Base-by-base conservation (phyloP, 306 rosid species). In the Vigna nakashimae region DNA sequence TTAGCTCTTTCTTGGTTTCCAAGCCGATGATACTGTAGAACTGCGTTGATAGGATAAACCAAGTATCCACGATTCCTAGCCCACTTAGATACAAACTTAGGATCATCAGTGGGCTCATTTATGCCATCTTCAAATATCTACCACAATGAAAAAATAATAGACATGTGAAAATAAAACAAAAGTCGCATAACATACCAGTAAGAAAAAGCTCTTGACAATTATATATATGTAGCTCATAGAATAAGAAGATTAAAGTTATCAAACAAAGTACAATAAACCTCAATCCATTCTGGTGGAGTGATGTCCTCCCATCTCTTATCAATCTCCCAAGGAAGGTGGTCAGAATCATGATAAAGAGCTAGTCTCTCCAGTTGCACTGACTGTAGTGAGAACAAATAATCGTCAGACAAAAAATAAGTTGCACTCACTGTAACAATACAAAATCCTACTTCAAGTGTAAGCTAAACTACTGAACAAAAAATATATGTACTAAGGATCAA, bases 71-170 rank as follows among this genome's bases (percentile, higher is more conserved):
- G 92, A 81, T 89, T 85, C 81, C 73, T 57, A 82, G 96, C 97
- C 98, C 97, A 95, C 82, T 88, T 89, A 32, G 95, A 81, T 78
- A 79, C 82, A 62, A 69, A 50, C 77, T 80, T 84, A 69, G 69
- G 64, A 56, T 85, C 87, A 81, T 76, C 87, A 65, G 84, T 69
- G 60, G 93, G 90, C 86, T 88, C 91, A 12, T 85, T 90, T 79
- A 95, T 95, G 78, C 99, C 98, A 67, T 88, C 98, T 86, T 95
- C 99, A 91, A 95, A 95, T 70, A 95, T 86, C 99, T 95, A 79
- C 86, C 66, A 60, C 63, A 42, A 24, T 64, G 82, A 75, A 52
- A 64, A 62, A 58, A 50, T 69, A 58, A 70, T 69, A 78, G 79
- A 66, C 18, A 38, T 43, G 20, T 63, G 30, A 82, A 86, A 24